These are phyloP conservation scores for Aureobasidium vineae DNA, from an alignment of 2,329 filamentous ascomycete species.

Conservation along the genomic window DNA sequence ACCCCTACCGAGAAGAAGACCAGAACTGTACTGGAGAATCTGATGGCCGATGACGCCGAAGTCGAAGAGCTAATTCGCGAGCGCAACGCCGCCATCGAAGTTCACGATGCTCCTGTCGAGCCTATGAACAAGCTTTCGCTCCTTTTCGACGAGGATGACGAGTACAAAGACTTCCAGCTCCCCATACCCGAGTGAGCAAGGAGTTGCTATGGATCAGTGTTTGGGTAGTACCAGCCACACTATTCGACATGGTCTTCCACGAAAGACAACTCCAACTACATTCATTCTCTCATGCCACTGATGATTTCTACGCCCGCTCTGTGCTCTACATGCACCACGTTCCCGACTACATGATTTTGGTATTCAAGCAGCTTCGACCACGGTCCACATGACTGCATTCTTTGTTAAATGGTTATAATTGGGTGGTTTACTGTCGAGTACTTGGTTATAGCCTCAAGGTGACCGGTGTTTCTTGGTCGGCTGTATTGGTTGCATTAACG, in stretches of 20 bases:
- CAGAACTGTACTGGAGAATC: conserved; percentile 19
- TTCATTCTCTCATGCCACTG: conserved; percentile 16
- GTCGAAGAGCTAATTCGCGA: conserved; percentile 33
- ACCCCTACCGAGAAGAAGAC: conserved; percentile 26
- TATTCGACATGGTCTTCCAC: not conserved
- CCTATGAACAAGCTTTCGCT: conserved; percentile 28
- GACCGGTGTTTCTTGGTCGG: not conserved
- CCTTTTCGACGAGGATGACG: conserved; percentile 29
- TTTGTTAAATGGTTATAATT: not conserved
- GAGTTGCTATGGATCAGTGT: not conserved
- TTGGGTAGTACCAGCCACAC: not conserved
- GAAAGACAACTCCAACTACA: not conserved
- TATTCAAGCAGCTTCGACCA: not conserved
- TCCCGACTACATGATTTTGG: not conserved
- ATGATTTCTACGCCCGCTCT: conserved; percentile 14
- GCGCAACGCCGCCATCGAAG: not conserved
- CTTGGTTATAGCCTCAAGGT: not conserved
- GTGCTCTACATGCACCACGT: not conserved
- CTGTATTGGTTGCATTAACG: not conserved
- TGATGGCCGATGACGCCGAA: conserved; percentile 21
- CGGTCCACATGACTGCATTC: not conserved
- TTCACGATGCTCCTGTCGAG: not conserved
- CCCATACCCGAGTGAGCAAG: conserved; percentile 4
- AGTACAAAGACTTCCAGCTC: conserved; percentile 31
- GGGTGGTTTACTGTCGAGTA: not conserved